Conservation (phyloP, 257 asterid species). For the Gynochthodes officinalis region DNA sequence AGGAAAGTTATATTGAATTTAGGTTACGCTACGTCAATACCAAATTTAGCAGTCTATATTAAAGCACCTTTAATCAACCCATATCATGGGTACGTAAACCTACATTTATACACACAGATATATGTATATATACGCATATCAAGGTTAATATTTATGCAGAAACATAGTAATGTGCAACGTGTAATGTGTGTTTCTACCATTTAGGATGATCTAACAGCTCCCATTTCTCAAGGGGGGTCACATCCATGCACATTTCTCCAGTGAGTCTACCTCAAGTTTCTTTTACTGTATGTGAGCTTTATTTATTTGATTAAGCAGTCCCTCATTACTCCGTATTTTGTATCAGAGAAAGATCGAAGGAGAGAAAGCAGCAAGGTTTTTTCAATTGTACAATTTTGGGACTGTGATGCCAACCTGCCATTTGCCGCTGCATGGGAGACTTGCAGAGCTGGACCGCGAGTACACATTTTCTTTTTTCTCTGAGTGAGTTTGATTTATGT, state of each 20-base stretch:
- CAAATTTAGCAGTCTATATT: constrained; percentile 19
- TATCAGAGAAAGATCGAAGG: background rate
- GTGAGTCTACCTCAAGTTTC: constrained; percentile 7
- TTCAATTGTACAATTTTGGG: constrained; percentile 18
- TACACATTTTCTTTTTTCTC: background rate
- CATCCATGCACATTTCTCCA: constrained; percentile 22
- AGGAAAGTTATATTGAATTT: constrained; percentile 15
- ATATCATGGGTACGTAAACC: constrained; percentile 17
- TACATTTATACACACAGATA: too few relatives aligned
- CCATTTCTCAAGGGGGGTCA: constrained; percentile 8
- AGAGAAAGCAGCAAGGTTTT: background rate
- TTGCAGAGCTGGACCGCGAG: constrained; percentile 27
- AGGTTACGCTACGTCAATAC: constrained; percentile 18
- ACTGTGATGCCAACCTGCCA: constrained; percentile 20
- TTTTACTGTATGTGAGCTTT: background rate
- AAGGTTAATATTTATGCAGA: background rate
- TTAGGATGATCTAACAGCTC: background rate
- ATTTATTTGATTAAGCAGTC: background rate
- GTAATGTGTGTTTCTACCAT: constrained; percentile 4
- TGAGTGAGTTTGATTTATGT: background rate
- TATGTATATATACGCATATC: too few relatives aligned
- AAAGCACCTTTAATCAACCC: constrained; percentile 28
- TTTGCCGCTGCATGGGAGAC: constrained; percentile 27
- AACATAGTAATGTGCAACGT: too few relatives aligned
- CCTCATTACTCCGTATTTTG: too few relatives aligned